phyloP scores from a whole-genome alignment of 192 early-diverging fungal species.

The Entophlyctis helioformis region DNA sequence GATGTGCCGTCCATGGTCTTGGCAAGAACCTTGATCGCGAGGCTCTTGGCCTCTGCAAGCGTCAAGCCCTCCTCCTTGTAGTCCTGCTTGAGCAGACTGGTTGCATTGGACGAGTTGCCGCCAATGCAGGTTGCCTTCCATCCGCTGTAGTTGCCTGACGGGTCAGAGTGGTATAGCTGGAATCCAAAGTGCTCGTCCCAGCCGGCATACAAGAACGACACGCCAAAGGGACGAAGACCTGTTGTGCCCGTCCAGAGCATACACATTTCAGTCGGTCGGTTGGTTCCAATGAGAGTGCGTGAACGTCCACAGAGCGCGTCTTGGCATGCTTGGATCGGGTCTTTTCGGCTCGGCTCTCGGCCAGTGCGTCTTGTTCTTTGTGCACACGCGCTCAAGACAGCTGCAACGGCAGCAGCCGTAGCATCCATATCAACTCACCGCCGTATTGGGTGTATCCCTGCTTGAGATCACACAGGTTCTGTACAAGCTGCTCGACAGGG shows the following conservation, averaged over 20 bases:
- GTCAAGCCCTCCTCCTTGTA: constrained; percentile 77
- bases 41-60: constrained; percentile 77
- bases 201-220: constrained; percentile 95
- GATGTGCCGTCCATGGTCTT: constrained; percentile 95
- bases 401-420: no score
- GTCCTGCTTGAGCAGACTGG: constrained; percentile 91
- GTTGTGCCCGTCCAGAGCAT: background rate
- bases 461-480: constrained; percentile 92
- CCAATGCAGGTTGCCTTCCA: constrained; percentile 99
- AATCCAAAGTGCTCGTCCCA: constrained; percentile 83
- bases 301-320: no score
- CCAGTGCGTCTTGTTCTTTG: no score
- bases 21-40: constrained; percentile 87
- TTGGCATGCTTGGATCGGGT: no score
- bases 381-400: no score
- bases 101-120: constrained; percentile 81
- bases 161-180: constrained; percentile 97
- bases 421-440: no score
- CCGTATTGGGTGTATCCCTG: constrained; percentile 99
- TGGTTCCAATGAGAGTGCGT: no score
- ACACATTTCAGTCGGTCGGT: no score
- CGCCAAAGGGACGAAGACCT: constrained; percentile 94
- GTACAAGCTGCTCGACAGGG: constrained; percentile 90
- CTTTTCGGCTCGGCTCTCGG: no score
- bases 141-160: constrained; percentile 96